These are phyloP conservation scores for Arthrobotrys entomopaga DNA, from an alignment of 2,329 filamentous ascomycete species.

Conservation along the genomic window DNA sequence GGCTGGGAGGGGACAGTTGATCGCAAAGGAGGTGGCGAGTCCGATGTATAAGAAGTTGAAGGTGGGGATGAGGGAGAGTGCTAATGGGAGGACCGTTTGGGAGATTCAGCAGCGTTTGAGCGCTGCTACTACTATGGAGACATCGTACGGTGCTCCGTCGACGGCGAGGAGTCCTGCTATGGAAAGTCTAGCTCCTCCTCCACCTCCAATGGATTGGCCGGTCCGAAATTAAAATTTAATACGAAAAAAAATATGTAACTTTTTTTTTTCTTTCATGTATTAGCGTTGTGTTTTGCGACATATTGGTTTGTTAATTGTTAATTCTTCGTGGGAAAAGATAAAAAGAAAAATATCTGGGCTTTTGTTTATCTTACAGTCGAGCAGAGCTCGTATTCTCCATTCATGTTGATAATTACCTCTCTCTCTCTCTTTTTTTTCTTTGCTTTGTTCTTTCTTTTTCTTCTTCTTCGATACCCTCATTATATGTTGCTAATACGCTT, in stretches of 20 bases:
- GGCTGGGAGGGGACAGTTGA: slow-evolving; percentile 7
- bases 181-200: slow-evolving; percentile 26
- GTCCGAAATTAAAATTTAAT: slow-evolving; percentile 7
- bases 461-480: slow-evolving; percentile 22
- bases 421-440: background rate
- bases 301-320: slow-evolving; percentile 1
- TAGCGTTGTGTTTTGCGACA: background rate
- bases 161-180: slow-evolving; percentile 19
- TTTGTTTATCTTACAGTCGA: too few species aligned
- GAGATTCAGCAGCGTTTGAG: slow-evolving; percentile 51
- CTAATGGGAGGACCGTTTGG: slow-evolving; percentile 56
- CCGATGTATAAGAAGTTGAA: slow-evolving; percentile 55
- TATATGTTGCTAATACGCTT: background rate
- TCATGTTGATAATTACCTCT: slow-evolving; percentile 7
- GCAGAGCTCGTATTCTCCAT: background rate
- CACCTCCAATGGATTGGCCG: slow-evolving; percentile 26
- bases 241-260: background rate
- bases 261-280: slow-evolving; percentile 2
- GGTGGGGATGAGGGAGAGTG: slow-evolving; percentile 55
- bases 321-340: background rate
- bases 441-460: background rate
- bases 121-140: slow-evolving; percentile 21
- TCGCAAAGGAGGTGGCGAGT: slow-evolving; percentile 51
- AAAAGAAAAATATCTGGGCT: background rate
- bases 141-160: slow-evolving; percentile 18